Percentiles rank a stretch among this genome's conserved stretches.
These are phyloP conservation scores for Sicyos edulis DNA, from an alignment of 306 rosid species.

Conservation along the genomic window DNA sequence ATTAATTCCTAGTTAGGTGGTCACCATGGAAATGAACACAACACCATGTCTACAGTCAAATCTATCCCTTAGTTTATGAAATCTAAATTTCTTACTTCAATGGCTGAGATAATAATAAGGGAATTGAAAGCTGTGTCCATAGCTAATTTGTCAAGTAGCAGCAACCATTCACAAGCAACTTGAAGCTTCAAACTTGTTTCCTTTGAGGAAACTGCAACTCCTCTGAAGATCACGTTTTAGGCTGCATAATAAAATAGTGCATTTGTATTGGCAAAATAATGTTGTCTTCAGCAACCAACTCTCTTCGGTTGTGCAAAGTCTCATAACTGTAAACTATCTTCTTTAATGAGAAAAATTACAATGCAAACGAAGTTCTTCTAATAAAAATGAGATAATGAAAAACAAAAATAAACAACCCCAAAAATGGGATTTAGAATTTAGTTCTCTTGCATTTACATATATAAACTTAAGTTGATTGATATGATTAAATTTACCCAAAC, in stretches of 20 bases:
- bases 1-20: no score
- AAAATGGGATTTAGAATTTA: constrained; percentile 10
- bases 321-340: not conserved
- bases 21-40: no score
- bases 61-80: constrained; percentile 37
- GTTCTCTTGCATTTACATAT: constrained; percentile 11
- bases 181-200: constrained; percentile 9
- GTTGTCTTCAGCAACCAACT: not conserved
- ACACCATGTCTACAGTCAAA: no score
- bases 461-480: no score
- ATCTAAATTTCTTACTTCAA: not conserved
- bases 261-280: constrained; percentile 2
- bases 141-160: not conserved
- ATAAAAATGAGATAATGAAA: constrained; percentile 6
- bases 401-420: not conserved
- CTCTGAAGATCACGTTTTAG: not conserved
- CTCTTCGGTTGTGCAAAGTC: not conserved
- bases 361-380: not conserved
- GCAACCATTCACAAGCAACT: not conserved
- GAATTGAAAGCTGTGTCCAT: not conserved
- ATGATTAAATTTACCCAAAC: no score
- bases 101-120: not conserved
- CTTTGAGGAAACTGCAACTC: not conserved
- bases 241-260: not conserved
- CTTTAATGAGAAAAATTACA: not conserved